A percentile compares a stretch with the other conserved stretches of the same genome.
These are phyloP conservation scores for Austroboletus sp. DNA, from an alignment of 1,284 basidiomycete genomes.

Conservation along the genomic window DNA sequence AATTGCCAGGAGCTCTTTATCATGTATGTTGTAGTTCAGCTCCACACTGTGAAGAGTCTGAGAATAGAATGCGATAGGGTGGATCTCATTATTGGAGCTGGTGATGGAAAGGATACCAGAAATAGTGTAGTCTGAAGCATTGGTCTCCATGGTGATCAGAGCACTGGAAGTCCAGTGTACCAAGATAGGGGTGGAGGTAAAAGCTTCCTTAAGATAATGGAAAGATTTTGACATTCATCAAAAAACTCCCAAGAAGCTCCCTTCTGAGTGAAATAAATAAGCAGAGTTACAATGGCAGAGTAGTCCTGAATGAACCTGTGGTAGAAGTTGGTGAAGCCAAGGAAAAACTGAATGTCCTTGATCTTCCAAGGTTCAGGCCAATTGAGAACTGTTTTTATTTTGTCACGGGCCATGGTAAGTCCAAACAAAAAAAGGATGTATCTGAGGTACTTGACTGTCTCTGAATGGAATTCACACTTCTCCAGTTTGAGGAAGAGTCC, in stretches of 20 bases:
- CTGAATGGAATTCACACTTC: no score
- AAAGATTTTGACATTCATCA: neutral
- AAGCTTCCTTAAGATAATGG: neutral
- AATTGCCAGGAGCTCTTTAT: neutral
- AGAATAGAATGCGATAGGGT: neutral
- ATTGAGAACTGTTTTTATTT: neutral
- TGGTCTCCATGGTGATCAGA: slow-evolving; percentile 15
- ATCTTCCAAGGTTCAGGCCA: slow-evolving; percentile 7
- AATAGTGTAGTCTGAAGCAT: slow-evolving; percentile 35
- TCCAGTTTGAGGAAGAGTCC: no score
- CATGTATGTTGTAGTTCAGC: neutral
- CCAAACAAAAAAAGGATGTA: neutral
- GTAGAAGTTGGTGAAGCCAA: neutral
- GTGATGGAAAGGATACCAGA: slow-evolving; percentile 28
- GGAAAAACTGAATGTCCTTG: no score
- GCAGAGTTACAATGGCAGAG: neutral
- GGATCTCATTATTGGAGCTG: neutral
- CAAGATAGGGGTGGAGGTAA: no score
- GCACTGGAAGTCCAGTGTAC: neutral
- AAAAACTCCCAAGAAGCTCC: neutral
- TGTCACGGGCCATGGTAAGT: neutral
- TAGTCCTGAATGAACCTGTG: no score
- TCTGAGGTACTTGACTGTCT: no score
- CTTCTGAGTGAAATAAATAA: neutral
- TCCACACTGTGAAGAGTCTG: neutral